Evolutionary conservation across 495 filamentous ascomycete genomes (phyloP).

Genomic region (Neurospora terricola): DNA sequence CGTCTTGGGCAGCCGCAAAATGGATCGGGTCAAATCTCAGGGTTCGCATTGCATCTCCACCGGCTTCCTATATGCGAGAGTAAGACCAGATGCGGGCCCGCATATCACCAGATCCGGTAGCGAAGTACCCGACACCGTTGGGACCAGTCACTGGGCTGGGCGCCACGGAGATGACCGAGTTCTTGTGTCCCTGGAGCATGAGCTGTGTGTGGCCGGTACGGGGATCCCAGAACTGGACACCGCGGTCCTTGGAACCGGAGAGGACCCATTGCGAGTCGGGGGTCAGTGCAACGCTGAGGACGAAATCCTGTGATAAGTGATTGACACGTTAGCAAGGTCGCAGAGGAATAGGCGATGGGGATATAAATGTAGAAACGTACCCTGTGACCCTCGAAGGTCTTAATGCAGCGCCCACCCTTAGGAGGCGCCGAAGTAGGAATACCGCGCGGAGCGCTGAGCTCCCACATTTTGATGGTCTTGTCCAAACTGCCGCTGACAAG

Average conservation of each 20-base stretch:
- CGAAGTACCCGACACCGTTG: conserved; percentile 59
- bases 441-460: conserved; percentile 61
- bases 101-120: conserved; percentile 86
- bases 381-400: conserved; percentile 86
- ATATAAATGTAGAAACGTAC: conserved; percentile 37
- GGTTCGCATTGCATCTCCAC: not conserved
- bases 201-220: conserved; percentile 78
- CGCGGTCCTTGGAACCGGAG: conserved; percentile 82
- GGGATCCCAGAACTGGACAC: conserved; percentile 90
- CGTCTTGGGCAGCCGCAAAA: not conserved
- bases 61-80: conserved; percentile 17
- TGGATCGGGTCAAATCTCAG: not conserved
- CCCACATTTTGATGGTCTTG: conserved; percentile 96
- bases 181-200: conserved; percentile 90
- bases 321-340: not conserved
- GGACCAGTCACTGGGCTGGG: conserved; percentile 78
- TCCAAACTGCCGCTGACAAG: conserved; percentile 84
- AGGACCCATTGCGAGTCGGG: conserved; percentile 85
- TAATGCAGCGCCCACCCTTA: conserved; percentile 72
- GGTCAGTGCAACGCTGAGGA: conserved; percentile 78
- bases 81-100: conserved; percentile 84
- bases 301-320: conserved; percentile 58
- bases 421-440: conserved; percentile 39
- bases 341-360: not conserved
- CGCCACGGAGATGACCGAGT: conserved; percentile 84